Percentiles rank a stretch among this genome's conserved stretches.
These are phyloP conservation scores for Drechslera avenae DNA, from an alignment of 2,329 filamentous ascomycete genomes.

Conservation along the genomic window DNA sequence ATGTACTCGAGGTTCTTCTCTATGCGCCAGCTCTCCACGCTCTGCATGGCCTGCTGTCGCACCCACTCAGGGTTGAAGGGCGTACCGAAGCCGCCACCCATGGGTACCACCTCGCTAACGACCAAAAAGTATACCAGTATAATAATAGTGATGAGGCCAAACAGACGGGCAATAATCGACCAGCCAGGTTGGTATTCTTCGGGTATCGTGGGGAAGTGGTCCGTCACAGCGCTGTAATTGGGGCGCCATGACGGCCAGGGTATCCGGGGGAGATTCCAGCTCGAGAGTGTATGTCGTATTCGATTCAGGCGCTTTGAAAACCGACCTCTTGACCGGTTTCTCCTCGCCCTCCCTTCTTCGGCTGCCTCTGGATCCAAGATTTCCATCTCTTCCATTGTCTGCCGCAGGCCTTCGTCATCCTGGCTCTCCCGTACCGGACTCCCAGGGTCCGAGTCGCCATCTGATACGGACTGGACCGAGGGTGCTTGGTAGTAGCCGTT, in stretches of 20 bases:
- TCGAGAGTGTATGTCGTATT: slow-evolving; percentile 63
- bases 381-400: slow-evolving; percentile 78
- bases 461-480: slow-evolving; percentile 81
- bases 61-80: slow-evolving; percentile 86
- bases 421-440: slow-evolving; percentile 61
- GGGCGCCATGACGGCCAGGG: slow-evolving; percentile 35
- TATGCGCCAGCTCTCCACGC: slow-evolving; percentile 67
- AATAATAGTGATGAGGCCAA: slow-evolving; percentile 76
- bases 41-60: slow-evolving; percentile 72
- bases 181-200: slow-evolving; percentile 60
- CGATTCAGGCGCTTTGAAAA: slow-evolving; percentile 63
- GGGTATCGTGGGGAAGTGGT: slow-evolving; percentile 51
- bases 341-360: slow-evolving; percentile 36
- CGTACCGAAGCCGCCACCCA: slow-evolving; percentile 62
- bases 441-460: slow-evolving; percentile 54
- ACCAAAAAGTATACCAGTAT: slow-evolving; percentile 84
- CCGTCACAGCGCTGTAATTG: slow-evolving; percentile 33
- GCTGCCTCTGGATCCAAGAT: slow-evolving; percentile 45
- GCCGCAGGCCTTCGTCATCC: slow-evolving; percentile 65
- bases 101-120: slow-evolving; percentile 79
- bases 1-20: slow-evolving; percentile 76
- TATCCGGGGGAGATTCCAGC: slow-evolving; percentile 57
- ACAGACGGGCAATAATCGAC: slow-evolving; percentile 72
- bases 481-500: slow-evolving; percentile 71
- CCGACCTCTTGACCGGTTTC: slow-evolving; percentile 40